These are phyloP conservation scores for Bombardia bombarda DNA, from an alignment of 495 filamentous ascomycete genomes.

Conservation along the genomic window DNA sequence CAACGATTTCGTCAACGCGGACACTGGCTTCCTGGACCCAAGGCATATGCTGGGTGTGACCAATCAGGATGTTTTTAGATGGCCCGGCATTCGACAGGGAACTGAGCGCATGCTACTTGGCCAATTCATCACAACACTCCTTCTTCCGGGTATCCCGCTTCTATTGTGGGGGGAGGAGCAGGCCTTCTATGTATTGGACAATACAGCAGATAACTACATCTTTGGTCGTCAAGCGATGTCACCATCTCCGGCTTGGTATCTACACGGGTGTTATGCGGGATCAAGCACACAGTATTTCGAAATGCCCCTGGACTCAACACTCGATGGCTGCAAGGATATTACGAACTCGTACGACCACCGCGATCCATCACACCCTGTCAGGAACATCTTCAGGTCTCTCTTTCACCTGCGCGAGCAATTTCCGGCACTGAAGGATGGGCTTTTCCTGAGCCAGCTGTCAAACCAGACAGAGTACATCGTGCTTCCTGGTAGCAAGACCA, in stretches of 20 bases:
- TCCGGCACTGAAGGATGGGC: conserved; percentile 58
- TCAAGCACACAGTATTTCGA: conserved; percentile 36
- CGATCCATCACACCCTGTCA: conserved; percentile 27
- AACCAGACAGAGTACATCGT: conserved; percentile 49
- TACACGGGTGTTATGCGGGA: conserved; percentile 66
- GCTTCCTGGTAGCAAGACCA: conserved; percentile 48
- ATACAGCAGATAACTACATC: conserved; percentile 59
- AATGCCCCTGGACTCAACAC: conserved; percentile 33
- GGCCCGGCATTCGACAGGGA: conserved; percentile 58
- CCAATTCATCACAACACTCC: conserved; percentile 54
- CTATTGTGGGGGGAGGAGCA: conserved; percentile 66
- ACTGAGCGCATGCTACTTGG: conserved; percentile 53
- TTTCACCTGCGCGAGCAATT: conserved; percentile 54
- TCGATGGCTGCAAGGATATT: conserved; percentile 61
- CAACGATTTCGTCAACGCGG: conserved; percentile 59
- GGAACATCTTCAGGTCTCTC: conserved; percentile 58
- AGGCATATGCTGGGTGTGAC: conserved; percentile 63
- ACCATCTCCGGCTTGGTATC: conserved; percentile 55
- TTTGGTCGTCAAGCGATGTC: conserved; percentile 63
- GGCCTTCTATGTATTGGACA: conserved; percentile 59
- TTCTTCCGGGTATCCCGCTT: conserved; percentile 59
- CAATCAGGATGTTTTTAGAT: conserved; percentile 66
- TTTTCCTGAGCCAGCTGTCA: conserved; percentile 48
- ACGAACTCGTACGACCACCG: conserved; percentile 57
- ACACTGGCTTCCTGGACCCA: conserved; percentile 61